These are phyloP conservation scores for Bipolaris oryzae DNA, from an alignment of 2,329 filamentous ascomycete species.

Conservation along the genomic window DNA sequence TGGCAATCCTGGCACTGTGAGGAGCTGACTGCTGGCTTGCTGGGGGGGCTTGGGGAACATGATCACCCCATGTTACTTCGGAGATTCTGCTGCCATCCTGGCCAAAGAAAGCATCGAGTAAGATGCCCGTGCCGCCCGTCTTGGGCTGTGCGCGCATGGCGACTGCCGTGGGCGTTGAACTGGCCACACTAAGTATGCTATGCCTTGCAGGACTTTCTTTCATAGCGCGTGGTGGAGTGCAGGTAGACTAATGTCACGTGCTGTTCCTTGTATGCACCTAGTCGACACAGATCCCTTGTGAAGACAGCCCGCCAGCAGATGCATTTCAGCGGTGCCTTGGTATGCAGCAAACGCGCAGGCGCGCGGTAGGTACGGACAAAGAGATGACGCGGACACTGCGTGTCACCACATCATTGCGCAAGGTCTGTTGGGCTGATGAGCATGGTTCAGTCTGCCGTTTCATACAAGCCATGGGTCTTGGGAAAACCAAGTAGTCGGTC, in stretches of 20 bases:
- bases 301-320: background rate
- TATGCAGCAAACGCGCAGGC: slow-evolving; percentile 1
- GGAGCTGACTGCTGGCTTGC: slow-evolving; percentile 13
- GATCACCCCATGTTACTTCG: slow-evolving; percentile 6
- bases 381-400: slow-evolving; percentile 6
- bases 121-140: slow-evolving; percentile 9
- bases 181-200: background rate
- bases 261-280: too few relatives aligned
- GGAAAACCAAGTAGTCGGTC: slow-evolving; percentile 9
- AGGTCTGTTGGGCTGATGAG: background rate
- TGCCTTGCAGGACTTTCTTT: slow-evolving; percentile 7
- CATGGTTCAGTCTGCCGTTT: slow-evolving; percentile 14
- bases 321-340: slow-evolving; percentile 3
- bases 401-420: background rate
- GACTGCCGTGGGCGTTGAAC: background rate
- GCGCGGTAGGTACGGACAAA: background rate
- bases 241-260: background rate
- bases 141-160: slow-evolving; percentile 1
- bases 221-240: background rate
- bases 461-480: slow-evolving; percentile 2
- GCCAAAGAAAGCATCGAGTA: background rate
- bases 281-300: background rate
- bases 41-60: background rate
- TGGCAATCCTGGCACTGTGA: slow-evolving; percentile 2
- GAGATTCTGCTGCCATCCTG: slow-evolving; percentile 8